A percentile compares a stretch with the other conserved stretches of the same genome.
Evolutionary conservation across 2,329 filamentous ascomycete species (phyloP).

Genomic region (Fusarium musae): DNA sequence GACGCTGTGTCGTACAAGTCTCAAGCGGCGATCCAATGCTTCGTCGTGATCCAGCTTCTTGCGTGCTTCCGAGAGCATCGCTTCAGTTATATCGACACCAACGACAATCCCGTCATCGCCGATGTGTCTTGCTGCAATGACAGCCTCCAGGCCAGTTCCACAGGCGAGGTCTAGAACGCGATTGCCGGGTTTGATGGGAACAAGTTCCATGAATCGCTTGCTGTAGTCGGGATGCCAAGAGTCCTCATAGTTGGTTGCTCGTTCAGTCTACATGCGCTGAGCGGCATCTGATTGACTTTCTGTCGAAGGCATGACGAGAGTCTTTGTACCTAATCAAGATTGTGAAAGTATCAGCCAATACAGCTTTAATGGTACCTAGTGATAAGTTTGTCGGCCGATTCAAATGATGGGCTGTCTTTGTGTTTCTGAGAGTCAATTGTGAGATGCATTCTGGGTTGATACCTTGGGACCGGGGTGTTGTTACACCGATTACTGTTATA

Average conservation of each 20-base stretch:
- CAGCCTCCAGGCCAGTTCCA: conserved; percentile 50
- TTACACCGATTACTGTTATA: neutral
- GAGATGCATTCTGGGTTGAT: neutral
- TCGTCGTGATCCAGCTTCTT: conserved; percentile 35
- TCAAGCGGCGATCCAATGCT: conserved; percentile 31
- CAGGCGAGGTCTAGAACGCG: conserved; percentile 48
- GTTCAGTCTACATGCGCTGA: conserved; percentile 47
- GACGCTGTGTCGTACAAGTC: conserved; percentile 45
- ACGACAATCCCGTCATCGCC: conserved; percentile 44
- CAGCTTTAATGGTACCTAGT: neutral
- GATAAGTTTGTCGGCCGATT: neutral
- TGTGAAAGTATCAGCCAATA: neutral
- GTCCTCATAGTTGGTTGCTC: conserved; percentile 48
- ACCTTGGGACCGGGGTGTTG: neutral
- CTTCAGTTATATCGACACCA: conserved; percentile 47
- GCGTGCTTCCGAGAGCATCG: conserved; percentile 48
- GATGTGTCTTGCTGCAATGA: conserved; percentile 44
- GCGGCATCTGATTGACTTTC: conserved; percentile 29
- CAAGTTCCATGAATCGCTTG: conserved; percentile 45
- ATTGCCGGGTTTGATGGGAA: conserved; percentile 40
- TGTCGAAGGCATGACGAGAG: conserved; percentile 1
- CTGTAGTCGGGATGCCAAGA: conserved; percentile 50
- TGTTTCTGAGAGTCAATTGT: neutral
- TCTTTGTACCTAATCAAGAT: no score
- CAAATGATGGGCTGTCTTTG: neutral